Base-by-base conservation (phyloP, 805 yeast genomes). In the Monosporozyma aerobia region DNA sequence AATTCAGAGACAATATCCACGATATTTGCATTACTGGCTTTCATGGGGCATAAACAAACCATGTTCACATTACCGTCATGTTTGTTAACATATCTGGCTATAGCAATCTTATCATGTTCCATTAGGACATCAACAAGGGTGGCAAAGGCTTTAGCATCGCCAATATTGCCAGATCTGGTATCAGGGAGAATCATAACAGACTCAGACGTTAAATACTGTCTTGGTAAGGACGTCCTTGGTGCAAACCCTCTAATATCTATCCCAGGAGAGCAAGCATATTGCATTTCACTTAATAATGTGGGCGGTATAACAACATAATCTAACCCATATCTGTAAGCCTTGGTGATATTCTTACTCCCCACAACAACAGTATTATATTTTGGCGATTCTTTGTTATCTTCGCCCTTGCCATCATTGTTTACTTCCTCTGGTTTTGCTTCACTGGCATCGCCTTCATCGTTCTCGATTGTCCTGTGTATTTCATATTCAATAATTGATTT, bases 261-360 rank as follows among this genome's bases (percentile, higher is more conserved):
- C 0, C 85, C 83, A 1, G 83, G 74, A 3, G 54, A 52, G 0
- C 83, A 73, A 2, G 70, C 62, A 23, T 80, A 72, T 23, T 13
- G 44, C 32, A 68, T 69, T 3, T 74, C 69, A 10, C 71, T 69
- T 35, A 73, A 72, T 44, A 84, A 63, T 2, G 75, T 73, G 0
- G 73, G 66, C 13, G 83, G 80, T 5, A 86, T 61, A 0, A 81
- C 79, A 2, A 82, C 75, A 13, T 78, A 70, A 8, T 80, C 76
- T 1, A 73, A 70, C 2, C 95, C 92, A 60, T 82, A 89, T 56
- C 78, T 77, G 63, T 79, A 87, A 0, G 86, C 95, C 39, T 78
- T 78, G 4, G 76, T 75, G 27, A 79, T 71, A 6, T 74, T 74
- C 1, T 70, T 69, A 40, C 65, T 65, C 13, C 61, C 54, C 1